Evolutionary conservation across 768 basidiomycete species (phyloP).

Genomic region (Rhizopogon sp.): DNA sequence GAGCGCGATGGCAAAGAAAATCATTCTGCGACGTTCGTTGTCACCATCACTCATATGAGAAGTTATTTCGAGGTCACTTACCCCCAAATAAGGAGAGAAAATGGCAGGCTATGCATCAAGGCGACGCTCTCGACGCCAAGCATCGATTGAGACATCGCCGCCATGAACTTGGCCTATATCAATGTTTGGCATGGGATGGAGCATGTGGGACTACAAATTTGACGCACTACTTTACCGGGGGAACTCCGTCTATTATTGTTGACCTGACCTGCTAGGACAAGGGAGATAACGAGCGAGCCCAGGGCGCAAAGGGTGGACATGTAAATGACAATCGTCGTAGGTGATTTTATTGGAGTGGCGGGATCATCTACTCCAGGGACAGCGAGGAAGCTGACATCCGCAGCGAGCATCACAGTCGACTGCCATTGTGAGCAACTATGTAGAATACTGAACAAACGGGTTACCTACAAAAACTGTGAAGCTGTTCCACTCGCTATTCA

Average conservation of each 20-base stretch:
- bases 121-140: conserved; percentile 24
- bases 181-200: background rate
- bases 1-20: conserved; percentile 8
- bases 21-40: conserved; percentile 1
- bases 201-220: background rate
- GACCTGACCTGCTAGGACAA: conserved; percentile 34
- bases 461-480: conserved; percentile 42
- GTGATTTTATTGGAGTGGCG: conserved; percentile 2
- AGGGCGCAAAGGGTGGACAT: conserved; percentile 32
- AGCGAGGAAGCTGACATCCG: conserved; percentile 49
- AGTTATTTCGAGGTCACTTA: conserved; percentile 7
- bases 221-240: conserved; percentile 24
- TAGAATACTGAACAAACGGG: background rate
- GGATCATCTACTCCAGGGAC: conserved; percentile 35
- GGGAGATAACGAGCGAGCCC: conserved; percentile 29
- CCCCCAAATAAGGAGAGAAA: conserved; percentile 28
- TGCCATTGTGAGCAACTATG: conserved; percentile 10
- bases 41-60: background rate
- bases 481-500: conserved; percentile 43
- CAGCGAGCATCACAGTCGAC: conserved; percentile 48
- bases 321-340: conserved; percentile 31
- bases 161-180: conserved; percentile 15
- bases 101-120: conserved; percentile 28
- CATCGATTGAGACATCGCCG: conserved; percentile 3
- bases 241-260: conserved; percentile 18